Conservation (phyloP, 208 protist genomes). For the Porcisia deanei region DNA sequence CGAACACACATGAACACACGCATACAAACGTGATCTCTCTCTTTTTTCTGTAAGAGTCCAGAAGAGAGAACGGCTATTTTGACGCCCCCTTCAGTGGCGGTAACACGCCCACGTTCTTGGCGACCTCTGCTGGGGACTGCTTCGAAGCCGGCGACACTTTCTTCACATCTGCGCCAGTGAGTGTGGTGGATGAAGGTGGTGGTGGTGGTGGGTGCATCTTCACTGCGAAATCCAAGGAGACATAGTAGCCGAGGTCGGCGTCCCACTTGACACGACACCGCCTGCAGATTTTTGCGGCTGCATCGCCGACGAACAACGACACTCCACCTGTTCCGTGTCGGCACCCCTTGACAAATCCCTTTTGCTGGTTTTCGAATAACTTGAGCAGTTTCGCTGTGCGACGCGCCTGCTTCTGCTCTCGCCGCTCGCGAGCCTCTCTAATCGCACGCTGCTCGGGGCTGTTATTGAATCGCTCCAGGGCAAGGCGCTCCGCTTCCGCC, state of each 20-base stretch:
- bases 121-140: neutral
- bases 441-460: slow-evolving; percentile 78
- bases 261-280: slow-evolving; percentile 74
- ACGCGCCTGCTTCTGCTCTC: slow-evolving; percentile 33
- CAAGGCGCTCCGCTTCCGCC: slow-evolving; percentile 53
- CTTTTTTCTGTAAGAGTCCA: neutral
- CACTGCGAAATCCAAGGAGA: slow-evolving; percentile 44
- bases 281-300: slow-evolving; percentile 47
- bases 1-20: neutral
- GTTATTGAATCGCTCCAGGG: slow-evolving; percentile 69
- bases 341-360: slow-evolving; percentile 53
- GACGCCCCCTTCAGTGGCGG: slow-evolving; percentile 3
- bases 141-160: neutral
- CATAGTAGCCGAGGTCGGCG: slow-evolving; percentile 63
- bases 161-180: neutral
- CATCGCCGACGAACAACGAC: slow-evolving; percentile 62
- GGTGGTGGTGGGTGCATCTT: slow-evolving; percentile 21
- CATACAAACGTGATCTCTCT: neutral
- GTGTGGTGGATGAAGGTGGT: neutral
- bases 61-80: neutral
- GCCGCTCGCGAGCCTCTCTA: slow-evolving; percentile 46
- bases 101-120: slow-evolving; percentile 1
- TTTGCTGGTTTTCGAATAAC: slow-evolving; percentile 56
- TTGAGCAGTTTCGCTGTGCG: slow-evolving; percentile 32
- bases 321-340: slow-evolving; percentile 51